Base-by-base conservation (phyloP, 306 rosid species). In the Trifolium pratense region DNA sequence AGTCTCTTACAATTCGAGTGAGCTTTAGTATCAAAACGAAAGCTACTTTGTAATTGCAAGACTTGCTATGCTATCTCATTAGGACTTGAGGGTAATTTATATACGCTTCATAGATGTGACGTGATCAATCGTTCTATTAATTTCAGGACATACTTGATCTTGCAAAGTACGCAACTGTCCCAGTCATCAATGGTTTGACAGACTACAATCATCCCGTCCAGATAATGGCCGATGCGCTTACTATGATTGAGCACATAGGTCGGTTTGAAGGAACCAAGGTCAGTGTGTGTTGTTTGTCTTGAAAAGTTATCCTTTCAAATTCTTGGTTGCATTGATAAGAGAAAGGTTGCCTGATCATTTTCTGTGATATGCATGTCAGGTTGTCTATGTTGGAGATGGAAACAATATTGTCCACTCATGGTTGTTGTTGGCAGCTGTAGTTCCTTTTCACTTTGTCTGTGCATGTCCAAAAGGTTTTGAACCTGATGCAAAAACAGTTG, bases 211-310 rank as follows among this genome's bases (percentile, higher is more conserved):
- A 91, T 78, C 99, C 99, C 7, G 83, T 89, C 75, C 99, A 95
- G 85, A 90, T 95, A 83, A 91, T 95, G 97, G 99, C 99, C 7
- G 99, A 95, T 87, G 99, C 91, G 71, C 97, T 95, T 71, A 91
- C 97, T 36, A 88, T 95, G 26, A 87, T 95, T 71, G 99, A 95
- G 71, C 89, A 88, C 65, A 26, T 90, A 43, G 99, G 99, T 75
- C 89, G 73, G 80, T 46, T 95, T 76, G 97, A 91, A 84, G 97
- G 92, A 73, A 88, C 92, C 73, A 95, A 95, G 97, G 99, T 95
- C 45, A 66, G 89, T 56, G 49, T 71, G 26, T 66, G 32, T 65
- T 73, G 78, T 73, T 77, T 77, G 62, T 67, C 65, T 31, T 70
- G 71, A 60, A 25, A 60, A 66, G 53, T 60, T 68, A 48, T 46